A percentile compares a stretch with the other conserved stretches of the same genome.
phyloP scores from a whole-genome alignment of 1,284 basidiomycete genomes.

The Papiliotrema laurentii region DNA sequence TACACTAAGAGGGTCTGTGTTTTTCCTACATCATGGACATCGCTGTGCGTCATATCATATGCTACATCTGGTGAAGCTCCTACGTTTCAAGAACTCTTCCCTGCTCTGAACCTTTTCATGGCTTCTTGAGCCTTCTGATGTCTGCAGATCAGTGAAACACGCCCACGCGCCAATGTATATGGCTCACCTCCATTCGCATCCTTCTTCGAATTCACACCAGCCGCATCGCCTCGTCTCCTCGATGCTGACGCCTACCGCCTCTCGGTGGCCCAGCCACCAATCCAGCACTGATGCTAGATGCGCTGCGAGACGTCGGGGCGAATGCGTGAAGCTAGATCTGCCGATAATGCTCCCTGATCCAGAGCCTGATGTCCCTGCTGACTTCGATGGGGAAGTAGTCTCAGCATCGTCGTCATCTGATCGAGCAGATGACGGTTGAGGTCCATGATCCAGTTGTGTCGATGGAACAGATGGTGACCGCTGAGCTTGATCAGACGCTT shows the following conservation, averaged over 20 bases:
- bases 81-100: no score
- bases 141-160: background rate
- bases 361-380: conserved; percentile 1
- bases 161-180: background rate
- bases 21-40: conserved; percentile 64
- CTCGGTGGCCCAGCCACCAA: conserved; percentile 70
- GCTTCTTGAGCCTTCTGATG: conserved; percentile 31
- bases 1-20: no score
- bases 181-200: conserved; percentile 71
- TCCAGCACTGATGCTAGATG: conserved; percentile 59
- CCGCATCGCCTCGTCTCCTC: conserved; percentile 65
- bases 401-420: background rate
- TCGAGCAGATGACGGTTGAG: background rate
- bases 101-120: background rate
- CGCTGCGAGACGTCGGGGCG: conserved; percentile 56
- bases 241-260: conserved; percentile 63
- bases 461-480: background rate
- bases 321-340: conserved; percentile 58
- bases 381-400: background rate
- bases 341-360: conserved; percentile 59
- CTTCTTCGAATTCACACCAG: conserved; percentile 70
- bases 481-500: conserved; percentile 2
- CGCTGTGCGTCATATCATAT: no score
- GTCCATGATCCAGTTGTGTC: background rate
- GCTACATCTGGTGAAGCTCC: no score